Evolutionary conservation across 305 asterid genomes (phyloP), one percentile per base, ranked within the genome.

Genomic region (Fraxinus platypoda): DNA sequence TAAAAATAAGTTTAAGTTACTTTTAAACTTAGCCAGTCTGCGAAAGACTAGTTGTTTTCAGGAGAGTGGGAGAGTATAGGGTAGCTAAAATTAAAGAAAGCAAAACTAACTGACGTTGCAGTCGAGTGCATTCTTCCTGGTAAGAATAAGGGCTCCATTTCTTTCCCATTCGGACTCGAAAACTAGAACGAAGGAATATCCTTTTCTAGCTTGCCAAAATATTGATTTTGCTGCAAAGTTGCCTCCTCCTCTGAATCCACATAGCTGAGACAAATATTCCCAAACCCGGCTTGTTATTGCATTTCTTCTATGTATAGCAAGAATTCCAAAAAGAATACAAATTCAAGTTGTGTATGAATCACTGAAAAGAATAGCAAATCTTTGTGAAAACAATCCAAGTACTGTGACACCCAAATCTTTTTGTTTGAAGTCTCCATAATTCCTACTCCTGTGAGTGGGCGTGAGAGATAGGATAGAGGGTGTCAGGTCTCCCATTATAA

Each of bases 191-290:
- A 93, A 95, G 5, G 93, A 90, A 73, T 94, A 97, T 35, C 98
- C 97, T 86, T 91, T 93, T 15, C 97, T 88, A 38, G 97, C 93
- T 87, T 90, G 98, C 99, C 99, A 95, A 84, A 87, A 95, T 79
- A 94, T 89, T 15, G 98, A 92, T 87, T 94, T 95, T 21, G 97
- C 92, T 21, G 99, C 97, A 46, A 97, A 88, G 87, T 94, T 95
- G 66, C 99, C 98, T 0, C 98, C 98, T 62, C 99, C 98, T 89
- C 99, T 90, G 82, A 94, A 95, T 80, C 99, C 98, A 77, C 95
- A 94, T 52, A 94, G 89, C 98, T 95, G 89, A 74, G 12, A 59
- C 30, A 57, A 46, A 46, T 46, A 46, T 13, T 7, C 57, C 57
- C 57, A 46, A 46, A 46, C 19, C 57, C 19, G 15, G 57, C 0